Evolutionary conservation across 495 filamentous ascomycete genomes (phyloP).

Genomic region (Daldinia bambusicola): DNA sequence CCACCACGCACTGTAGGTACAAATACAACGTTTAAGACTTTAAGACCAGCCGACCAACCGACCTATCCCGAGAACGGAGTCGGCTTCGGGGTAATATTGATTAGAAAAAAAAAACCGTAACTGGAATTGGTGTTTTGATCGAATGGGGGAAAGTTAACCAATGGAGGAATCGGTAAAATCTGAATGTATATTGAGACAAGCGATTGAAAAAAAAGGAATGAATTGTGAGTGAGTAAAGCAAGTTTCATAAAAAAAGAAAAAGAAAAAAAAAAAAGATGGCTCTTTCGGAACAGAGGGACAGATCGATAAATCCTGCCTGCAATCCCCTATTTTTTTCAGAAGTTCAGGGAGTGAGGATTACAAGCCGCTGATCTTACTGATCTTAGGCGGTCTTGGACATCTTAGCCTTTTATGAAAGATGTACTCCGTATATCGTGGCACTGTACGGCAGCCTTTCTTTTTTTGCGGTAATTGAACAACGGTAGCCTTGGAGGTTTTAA

Average conservation of each 20-base stretch:
- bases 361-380: constrained; percentile 25
- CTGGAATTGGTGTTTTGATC: constrained; percentile 16
- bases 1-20: constrained; percentile 45
- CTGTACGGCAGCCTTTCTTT: constrained; percentile 32
- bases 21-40: neutral
- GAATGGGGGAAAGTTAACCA: neutral
- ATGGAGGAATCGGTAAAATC: constrained; percentile 12
- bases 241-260: constrained; percentile 21
- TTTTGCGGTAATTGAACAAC: constrained; percentile 36
- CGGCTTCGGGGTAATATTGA: constrained; percentile 24
- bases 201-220: neutral
- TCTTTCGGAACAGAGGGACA: constrained; percentile 15
- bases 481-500: constrained; percentile 36
- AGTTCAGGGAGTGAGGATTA: constrained; percentile 31
- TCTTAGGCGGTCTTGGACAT: constrained; percentile 2
- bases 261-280: constrained; percentile 16
- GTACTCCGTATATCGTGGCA: constrained; percentile 34
- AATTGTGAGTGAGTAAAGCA: constrained; percentile 13
- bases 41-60: constrained; percentile 1
- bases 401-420: neutral
- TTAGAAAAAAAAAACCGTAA: constrained; percentile 21
- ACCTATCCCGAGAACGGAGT: constrained; percentile 24
- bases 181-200: constrained; percentile 8
- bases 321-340: constrained; percentile 42
- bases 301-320: constrained; percentile 37